Percentiles rank a stretch among this genome's conserved stretches.
Conservation (phyloP, 2,329 filamentous ascomycete genomes). For the Colletotrichum kahawae region DNA sequence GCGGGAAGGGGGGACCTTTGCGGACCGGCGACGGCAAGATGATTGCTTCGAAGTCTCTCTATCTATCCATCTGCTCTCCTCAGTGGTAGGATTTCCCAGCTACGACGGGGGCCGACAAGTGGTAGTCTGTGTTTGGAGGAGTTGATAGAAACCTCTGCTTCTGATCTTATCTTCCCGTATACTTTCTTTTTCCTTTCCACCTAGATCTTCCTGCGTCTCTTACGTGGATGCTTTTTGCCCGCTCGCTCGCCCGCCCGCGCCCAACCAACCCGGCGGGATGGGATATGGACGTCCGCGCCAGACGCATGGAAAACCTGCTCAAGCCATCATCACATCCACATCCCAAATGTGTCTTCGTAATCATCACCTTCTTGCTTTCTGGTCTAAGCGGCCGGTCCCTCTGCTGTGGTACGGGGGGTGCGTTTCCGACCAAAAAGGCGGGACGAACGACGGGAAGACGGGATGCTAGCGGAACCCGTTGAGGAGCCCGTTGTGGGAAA, state of each 20-base stretch:
- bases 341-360: neutral
- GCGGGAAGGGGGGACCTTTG: neutral
- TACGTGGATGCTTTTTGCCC: neutral
- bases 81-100: neutral
- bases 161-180: accelerated
- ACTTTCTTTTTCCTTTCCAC: neutral
- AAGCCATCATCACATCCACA: neutral
- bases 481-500: neutral
- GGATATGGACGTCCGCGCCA: neutral
- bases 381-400: neutral
- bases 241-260: neutral
- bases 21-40: neutral
- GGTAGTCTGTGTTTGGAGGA: neutral
- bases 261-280: neutral
- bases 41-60: neutral
- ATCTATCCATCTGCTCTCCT: neutral
- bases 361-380: neutral
- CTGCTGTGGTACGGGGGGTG: neutral
- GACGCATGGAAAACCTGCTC: neutral
- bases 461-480: conserved; percentile 18
- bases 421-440: neutral
- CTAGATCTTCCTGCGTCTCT: neutral
- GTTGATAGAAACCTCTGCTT: neutral
- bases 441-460: conserved; percentile 12
- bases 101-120: neutral